Evolutionary conservation across 2,329 filamentous ascomycete species (phyloP).

Genomic region (Arthrinium puccinioides): DNA sequence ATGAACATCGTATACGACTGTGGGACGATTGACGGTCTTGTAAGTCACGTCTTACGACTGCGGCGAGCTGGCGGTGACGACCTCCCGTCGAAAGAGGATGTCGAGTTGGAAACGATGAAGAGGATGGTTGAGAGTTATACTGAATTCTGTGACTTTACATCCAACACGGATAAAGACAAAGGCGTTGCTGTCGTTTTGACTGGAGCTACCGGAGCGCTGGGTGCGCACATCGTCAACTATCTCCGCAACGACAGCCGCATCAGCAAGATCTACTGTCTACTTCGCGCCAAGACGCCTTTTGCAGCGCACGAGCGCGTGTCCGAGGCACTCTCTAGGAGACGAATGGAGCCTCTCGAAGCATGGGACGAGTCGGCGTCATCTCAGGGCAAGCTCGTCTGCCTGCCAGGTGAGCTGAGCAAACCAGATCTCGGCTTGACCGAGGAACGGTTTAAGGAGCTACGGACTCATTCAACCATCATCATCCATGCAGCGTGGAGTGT

Average conservation of each 20-base stretch:
- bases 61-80: neutral
- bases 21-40: conserved; percentile 36
- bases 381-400: conserved; percentile 33
- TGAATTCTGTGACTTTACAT: conserved; percentile 12
- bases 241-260: conserved; percentile 30
- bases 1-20: conserved; percentile 54
- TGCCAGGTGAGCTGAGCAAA: conserved; percentile 40
- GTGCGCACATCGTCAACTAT: conserved; percentile 40
- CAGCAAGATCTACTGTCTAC: conserved; percentile 45
- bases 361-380: conserved; percentile 16
- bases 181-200: conserved; percentile 15
- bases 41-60: conserved; percentile 12
- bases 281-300: conserved; percentile 36
- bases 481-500: conserved; percentile 61
- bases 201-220: conserved; percentile 27
- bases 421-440: conserved; percentile 37
- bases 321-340: conserved; percentile 31
- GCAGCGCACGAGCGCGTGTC: conserved; percentile 35
- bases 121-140: conserved; percentile 20
- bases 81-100: neutral
- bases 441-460: conserved; percentile 30
- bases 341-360: neutral
- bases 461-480: conserved; percentile 37
- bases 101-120: conserved; percentile 16
- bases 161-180: neutral